Evolutionary conservation across 306 rosid species (phyloP).

Genomic region (Gastrolobium bilobum): DNA sequence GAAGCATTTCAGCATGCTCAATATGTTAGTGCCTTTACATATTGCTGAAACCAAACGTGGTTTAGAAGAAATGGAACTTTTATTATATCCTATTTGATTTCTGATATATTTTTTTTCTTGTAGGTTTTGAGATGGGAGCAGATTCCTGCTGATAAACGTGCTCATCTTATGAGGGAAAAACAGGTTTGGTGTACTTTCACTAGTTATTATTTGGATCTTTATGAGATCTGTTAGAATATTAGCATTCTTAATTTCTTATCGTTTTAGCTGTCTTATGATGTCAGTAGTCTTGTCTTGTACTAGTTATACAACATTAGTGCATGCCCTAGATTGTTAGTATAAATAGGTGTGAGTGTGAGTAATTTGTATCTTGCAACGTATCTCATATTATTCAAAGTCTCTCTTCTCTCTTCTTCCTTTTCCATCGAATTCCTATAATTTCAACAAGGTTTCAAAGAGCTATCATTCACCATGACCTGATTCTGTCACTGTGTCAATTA

Average conservation of each 20-base stretch:
- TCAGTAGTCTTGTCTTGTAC: background rate
- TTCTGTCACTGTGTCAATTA: background rate
- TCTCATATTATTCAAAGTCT: conserved; percentile 4
- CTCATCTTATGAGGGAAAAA: conserved; percentile 87
- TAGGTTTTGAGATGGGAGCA: conserved; percentile 94
- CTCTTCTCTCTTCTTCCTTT: no score
- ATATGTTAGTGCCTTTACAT: conserved; percentile 63
- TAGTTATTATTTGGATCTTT: conserved; percentile 15
- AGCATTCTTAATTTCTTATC: conserved; percentile 38
- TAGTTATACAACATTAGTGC: background rate
- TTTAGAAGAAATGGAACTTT: conserved; percentile 37
- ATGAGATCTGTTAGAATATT: conserved; percentile 35
- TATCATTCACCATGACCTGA: background rate
- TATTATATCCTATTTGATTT: conserved; percentile 24
- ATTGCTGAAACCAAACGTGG: conserved; percentile 34
- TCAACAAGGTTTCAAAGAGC: background rate
- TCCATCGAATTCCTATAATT: no score
- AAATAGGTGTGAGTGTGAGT: background rate
- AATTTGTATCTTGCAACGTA: background rate
- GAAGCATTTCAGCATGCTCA: conserved; percentile 89
- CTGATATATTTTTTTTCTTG: conserved; percentile 39
- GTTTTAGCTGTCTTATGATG: background rate
- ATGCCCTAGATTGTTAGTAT: conserved; percentile 29
- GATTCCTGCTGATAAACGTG: conserved; percentile 93
- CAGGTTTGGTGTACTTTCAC: conserved; percentile 64